Conservation (phyloP, 345 rosid genomes). For the Eucalyptus polybractea region DNA sequence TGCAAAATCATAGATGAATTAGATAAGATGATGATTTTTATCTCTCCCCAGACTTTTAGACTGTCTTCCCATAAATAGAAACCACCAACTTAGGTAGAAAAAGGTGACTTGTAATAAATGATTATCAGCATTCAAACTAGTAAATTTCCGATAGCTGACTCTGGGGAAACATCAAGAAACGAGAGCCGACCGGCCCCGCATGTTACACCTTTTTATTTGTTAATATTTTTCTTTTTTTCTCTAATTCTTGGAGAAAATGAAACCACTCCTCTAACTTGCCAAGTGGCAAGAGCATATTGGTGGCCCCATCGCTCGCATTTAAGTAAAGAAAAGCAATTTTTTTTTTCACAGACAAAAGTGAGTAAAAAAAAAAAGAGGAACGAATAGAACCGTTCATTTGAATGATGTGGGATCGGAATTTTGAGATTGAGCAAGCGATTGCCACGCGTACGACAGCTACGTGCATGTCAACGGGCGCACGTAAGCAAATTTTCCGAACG, state of each 20-base stretch:
- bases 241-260: neutral
- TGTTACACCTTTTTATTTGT: neutral
- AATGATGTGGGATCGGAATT: neutral
- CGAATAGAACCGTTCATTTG: neutral
- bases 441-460: neutral
- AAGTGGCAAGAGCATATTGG: neutral
- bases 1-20: neutral
- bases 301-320: neutral
- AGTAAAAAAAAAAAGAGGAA: neutral
- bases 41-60: neutral
- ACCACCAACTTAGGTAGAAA: neutral
- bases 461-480: neutral
- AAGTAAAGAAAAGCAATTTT: neutral
- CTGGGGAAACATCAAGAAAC: neutral
- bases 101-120: neutral
- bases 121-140: neutral
- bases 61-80: neutral
- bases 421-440: neutral
- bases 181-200: neutral
- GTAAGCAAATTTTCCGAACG: neutral
- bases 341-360: neutral
- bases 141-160: neutral
- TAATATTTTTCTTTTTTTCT: neutral
- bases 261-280: neutral
- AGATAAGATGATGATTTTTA: neutral